Base-by-base conservation (phyloP, 2,329 filamentous ascomycete species). In the Cordyceps fumosorosea region DNA sequence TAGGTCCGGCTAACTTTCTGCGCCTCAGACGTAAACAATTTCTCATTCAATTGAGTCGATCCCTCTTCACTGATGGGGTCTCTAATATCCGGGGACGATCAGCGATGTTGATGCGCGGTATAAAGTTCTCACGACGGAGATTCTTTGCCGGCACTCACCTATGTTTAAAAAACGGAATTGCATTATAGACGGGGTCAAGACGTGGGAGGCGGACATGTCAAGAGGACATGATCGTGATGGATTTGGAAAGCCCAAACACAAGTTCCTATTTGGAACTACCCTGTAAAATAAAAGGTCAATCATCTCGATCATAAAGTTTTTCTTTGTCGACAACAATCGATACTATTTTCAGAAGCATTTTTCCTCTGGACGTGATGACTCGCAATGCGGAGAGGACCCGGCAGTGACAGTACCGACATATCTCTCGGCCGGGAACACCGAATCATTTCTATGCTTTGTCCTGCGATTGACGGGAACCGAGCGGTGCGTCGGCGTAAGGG, bases 241-340 rank as follows among this genome's bases (percentile, higher is more conserved):
- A 74, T 68, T 70, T 72, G 70, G 69, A 68, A 69, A 69, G 67
- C 68, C 70, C 69, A 65, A 68, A 69, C 45, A 69, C 53, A 47
- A 60, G 67, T 70, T 71, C 66, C 70, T 70, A 68, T 66, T 67
- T 65, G 70, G 70, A 72, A 74, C 67, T 67, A 68, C 73, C 70
- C 73, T 76, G 75, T 76, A 76, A 76, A 76, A 75, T 76, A 75
- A 76, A 76, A 75, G 58, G 72, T 75, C 73, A 73, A 73, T 73
- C 71, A 72, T 73, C 73, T 72, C 70, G 69, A 66, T 71, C 71
- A 69, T 68, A 69, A 71, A 68, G 69, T 63, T 68, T 44, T 69
- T 73, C 69, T 66, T 64, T 66, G 65, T 66, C 63, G 64, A 56
- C 53, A 63, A 58, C 54, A 62, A 62, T 62, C 52, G 51, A 56